Evolutionary conservation across 352 stramenopile species (phyloP).

Genomic region (Blastocystis sp.): DNA sequence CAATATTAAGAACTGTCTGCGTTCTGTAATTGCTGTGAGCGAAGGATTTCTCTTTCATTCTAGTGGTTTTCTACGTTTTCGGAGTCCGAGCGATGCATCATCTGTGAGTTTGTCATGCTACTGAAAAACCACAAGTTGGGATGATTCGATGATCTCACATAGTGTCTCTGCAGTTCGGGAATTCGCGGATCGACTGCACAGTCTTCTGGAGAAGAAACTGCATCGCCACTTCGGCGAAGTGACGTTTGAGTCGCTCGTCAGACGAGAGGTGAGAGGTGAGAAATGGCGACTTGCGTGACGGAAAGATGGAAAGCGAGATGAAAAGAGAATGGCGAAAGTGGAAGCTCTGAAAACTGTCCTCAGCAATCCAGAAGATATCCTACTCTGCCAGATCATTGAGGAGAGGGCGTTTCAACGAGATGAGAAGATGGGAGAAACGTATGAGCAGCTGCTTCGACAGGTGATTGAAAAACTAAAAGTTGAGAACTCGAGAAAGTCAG

Average conservation of each 20-base stretch:
- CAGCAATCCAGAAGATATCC: background rate
- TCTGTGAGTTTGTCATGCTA: background rate
- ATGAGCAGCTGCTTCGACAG: background rate
- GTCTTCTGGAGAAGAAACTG: slow-evolving; percentile 19
- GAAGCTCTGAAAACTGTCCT: background rate
- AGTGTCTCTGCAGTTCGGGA: background rate
- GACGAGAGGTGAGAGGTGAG: background rate
- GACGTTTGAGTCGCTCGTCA: background rate
- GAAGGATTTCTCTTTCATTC: background rate
- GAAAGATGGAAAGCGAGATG: background rate
- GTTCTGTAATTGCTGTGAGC: background rate
- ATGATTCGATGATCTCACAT: background rate
- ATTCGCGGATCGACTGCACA: background rate
- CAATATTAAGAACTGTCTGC: background rate
- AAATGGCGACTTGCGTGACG: background rate
- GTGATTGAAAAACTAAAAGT: background rate
- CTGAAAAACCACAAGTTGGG: background rate
- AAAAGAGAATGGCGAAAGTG: background rate
- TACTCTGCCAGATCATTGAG: background rate
- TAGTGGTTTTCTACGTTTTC: slow-evolving; percentile 36
- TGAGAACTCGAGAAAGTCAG: background rate
- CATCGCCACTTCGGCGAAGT: background rate
- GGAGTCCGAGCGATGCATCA: background rate
- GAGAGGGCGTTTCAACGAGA: background rate
- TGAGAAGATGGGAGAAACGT: background rate